Conservation (phyloP, 805 yeast species). For the Monosporozyma siamensis region DNA sequence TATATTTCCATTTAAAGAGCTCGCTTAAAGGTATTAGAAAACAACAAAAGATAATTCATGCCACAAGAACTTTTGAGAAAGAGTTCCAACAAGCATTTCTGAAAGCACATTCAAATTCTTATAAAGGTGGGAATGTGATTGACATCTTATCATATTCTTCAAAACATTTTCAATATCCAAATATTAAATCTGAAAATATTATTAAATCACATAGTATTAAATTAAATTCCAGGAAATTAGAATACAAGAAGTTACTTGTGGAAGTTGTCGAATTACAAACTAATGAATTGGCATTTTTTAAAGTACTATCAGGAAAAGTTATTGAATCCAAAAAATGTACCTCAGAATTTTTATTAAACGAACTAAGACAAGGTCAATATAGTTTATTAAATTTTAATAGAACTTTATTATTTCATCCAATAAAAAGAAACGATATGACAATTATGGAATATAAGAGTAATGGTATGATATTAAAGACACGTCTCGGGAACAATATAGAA, state of each 20-base stretch:
- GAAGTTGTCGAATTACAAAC: slow-evolving; percentile 21
- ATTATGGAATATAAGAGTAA: slow-evolving; percentile 6
- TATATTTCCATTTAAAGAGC: slow-evolving; percentile 8
- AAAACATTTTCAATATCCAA: slow-evolving; percentile 8
- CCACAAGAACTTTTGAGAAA: slow-evolving; percentile 2
- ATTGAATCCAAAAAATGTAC: slow-evolving; percentile 5
- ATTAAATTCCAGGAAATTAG: slow-evolving; percentile 13
- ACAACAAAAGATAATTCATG: slow-evolving; percentile 3
- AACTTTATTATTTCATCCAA: slow-evolving; percentile 20
- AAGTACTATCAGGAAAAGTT: slow-evolving; percentile 16
- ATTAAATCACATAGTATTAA: slow-evolving; percentile 17
- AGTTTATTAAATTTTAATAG: slow-evolving; percentile 17
- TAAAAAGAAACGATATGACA: slow-evolving; percentile 18
- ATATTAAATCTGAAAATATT: slow-evolving; percentile 12
- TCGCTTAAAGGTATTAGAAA: background rate
- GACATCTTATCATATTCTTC: slow-evolving; percentile 18
- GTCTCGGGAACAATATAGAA: slow-evolving; percentile 16
- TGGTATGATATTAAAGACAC: slow-evolving; percentile 14
- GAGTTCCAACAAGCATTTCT: slow-evolving; percentile 6
- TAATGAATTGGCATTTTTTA: slow-evolving; percentile 23
- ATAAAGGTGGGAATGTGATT: slow-evolving; percentile 18
- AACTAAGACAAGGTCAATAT: slow-evolving; percentile 9
- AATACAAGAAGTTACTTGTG: slow-evolving; percentile 12
- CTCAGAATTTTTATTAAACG: slow-evolving; percentile 9
- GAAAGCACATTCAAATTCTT: slow-evolving; percentile 4